Base-by-base conservation (phyloP, 768 basidiomycete species). In the Omphalotus guepiniiformis region DNA sequence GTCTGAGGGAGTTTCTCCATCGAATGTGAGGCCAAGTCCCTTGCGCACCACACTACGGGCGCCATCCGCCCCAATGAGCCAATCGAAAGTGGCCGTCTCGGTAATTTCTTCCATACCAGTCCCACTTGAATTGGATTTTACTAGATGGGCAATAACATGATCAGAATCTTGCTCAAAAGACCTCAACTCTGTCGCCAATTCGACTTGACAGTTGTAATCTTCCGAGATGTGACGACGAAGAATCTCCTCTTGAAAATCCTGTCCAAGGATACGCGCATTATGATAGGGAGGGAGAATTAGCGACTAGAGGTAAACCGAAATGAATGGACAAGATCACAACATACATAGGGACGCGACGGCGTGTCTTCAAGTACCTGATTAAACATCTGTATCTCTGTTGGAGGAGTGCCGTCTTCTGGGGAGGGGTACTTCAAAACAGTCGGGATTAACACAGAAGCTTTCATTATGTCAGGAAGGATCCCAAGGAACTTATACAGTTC, bases 61-160 rank as follows among this genome's bases (percentile, higher is more conserved):
- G 13, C 72, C 71, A 49, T 75, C 76, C 0, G 66, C 58, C 2
- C 73, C 73, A 12, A 75, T 56, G 1, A 78, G 51, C 52, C 60
- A 74, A 2, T 61, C 55, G 39, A 55, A 56, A n/a, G 52, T 56
- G n/a, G n/a, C n/a, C 6, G 48, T 54, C n/a, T n/a, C n/a, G n/a
- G n/a, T n/a, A 5, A 62, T 49, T 2, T 40, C 57, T 48, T 74
- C 69, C n/a, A 46, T 37, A 0, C 39, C 34, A 27, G 63, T 61
- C 22, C 56, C 19, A 1, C 55, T 65, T 2, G 60, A 53, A 12
- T 34, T 36, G 5, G 29, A 40, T 32, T 58, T 64, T 5, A 50
- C 52, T 11, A 72, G 22, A 18, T 53, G 55, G 1, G 60, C 65
- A 1, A 52, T 50, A 8, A 73, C 68, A 22, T 52, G 47, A 40